Base-by-base conservation (phyloP, 2,329 filamentous ascomycete species). In the Calonectria honghensis region DNA sequence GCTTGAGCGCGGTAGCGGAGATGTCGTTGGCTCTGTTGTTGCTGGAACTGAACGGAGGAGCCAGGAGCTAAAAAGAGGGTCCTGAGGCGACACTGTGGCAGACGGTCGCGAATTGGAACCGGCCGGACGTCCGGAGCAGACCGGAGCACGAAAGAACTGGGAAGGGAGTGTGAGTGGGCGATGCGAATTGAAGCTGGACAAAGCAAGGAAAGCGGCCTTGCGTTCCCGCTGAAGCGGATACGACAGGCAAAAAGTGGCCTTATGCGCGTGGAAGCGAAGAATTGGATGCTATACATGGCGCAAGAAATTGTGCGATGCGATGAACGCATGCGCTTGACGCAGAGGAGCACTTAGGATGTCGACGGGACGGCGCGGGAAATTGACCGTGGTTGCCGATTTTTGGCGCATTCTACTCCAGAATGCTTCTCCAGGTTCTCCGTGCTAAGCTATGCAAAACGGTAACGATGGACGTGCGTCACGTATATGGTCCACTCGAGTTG, bases 41-140 rank as follows among this genome's bases (percentile, higher is more conserved):
- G 32, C 48, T 68, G 52, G 66, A 59, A 61, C 66, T 68, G 65
- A 35, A 39, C 70, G 61, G 51, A 39, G 32, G 35, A 39, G 64
- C 45, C 73, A 72, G 59, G 69, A 74, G 64, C 69, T 51, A 45
- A 72, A 71, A 61, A 74, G 71, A 73, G 68, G 71, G 72, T 73
- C 70, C 57, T 64, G 64, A 50, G 57, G 75, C 59, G 39, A 65
- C 41, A 59, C 57, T 70, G 75, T 74, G 78, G 78, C 78, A 72
- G 73, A 61, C 16, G 75, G 66, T 29, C 51, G 45, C 24, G 51
- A 71, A 45, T 52, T 71, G 59, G 51, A 48, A 27, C 68, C 48
- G 72, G 45, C 61, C 72, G 72, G 72, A 61, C 71, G 63, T 70
- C 73, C 79, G 79, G 78, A 80, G 75, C 73, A 74, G 72, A 75